These are phyloP conservation scores for Xylaria venustula DNA, from an alignment of 495 filamentous ascomycete species.

Conservation along the genomic window DNA sequence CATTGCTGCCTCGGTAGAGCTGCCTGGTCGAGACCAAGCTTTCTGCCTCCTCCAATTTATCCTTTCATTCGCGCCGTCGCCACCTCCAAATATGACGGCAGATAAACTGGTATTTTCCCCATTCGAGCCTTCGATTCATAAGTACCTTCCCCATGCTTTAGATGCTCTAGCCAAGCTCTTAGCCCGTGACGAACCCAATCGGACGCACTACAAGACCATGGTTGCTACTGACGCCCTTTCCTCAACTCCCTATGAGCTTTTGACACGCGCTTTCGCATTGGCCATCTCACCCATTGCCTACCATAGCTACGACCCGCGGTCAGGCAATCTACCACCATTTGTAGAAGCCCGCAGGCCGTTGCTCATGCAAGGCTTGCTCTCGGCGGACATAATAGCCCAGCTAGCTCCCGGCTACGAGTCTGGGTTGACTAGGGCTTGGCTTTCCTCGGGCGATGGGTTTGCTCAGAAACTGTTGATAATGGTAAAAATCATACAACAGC, in stretches of 20 bases:
- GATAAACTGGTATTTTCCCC: conserved; percentile 70
- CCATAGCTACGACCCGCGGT: conserved; percentile 41
- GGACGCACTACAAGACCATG: conserved; percentile 75
- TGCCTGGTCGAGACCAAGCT: conserved; percentile 87
- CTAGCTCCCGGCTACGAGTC: conserved; percentile 71
- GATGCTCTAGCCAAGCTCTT: conserved; percentile 90
- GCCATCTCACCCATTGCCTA: conserved; percentile 83
- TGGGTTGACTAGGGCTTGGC: conserved; percentile 74
- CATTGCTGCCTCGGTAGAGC: conserved; percentile 71
- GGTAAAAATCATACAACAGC: conserved; percentile 65
- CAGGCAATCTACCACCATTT: conserved; percentile 53
- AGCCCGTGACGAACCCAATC: conserved; percentile 89
- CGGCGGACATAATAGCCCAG: conserved; percentile 81
- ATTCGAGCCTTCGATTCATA: conserved; percentile 77
- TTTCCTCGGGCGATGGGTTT: conserved; percentile 82
- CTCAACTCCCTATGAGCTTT: conserved; percentile 69
- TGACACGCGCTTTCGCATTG: conserved; percentile 86
- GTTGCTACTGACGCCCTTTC: conserved; percentile 67
- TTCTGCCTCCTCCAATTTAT: conserved; percentile 84
- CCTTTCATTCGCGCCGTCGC: conserved; percentile 81
- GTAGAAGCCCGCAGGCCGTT: conserved; percentile 81
- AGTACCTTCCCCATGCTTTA: conserved; percentile 84
- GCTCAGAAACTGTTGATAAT: conserved; percentile 73
- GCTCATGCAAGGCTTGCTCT: conserved; percentile 86
- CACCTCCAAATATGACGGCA: conserved; percentile 50